These are phyloP conservation scores for Populus pruinosa DNA, from an alignment of 345 rosid genomes.

Conservation along the genomic window DNA sequence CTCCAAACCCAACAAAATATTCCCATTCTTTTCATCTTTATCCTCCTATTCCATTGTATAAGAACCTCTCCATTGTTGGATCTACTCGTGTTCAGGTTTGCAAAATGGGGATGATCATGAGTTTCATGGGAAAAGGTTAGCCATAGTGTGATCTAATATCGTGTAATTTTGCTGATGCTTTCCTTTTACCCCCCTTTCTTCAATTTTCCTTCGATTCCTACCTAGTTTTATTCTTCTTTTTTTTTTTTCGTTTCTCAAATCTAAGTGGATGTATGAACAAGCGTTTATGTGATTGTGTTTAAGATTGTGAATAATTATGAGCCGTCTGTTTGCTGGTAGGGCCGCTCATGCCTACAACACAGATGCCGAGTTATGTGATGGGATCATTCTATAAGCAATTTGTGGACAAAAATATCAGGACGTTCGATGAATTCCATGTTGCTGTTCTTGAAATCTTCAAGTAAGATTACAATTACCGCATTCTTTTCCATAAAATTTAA, in stretches of 20 bases:
- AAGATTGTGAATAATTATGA: background rate
- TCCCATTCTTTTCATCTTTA: background rate
- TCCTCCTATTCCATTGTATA: background rate
- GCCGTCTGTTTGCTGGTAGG: conserved; percentile 28
- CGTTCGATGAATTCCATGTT: conserved; percentile 60
- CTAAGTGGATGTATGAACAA: background rate
- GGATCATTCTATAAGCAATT: conserved; percentile 65
- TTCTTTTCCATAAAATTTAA: too few relatives aligned
- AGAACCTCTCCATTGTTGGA: background rate
- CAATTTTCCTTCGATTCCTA: background rate
- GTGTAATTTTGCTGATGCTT: background rate
- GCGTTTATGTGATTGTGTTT: background rate
- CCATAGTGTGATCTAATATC: background rate
- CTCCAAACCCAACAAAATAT: background rate
- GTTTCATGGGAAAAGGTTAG: conserved; percentile 60
- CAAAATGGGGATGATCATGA: conserved; percentile 60
- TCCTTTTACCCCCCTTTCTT: background rate
- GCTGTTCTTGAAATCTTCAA: conserved; percentile 74
- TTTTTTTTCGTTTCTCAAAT: background rate
- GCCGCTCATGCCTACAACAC: conserved; percentile 39
- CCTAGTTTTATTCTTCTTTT: background rate
- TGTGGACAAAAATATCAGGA: conserved; percentile 41
- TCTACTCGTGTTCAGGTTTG: background rate
- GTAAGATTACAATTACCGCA: conserved; percentile 31
- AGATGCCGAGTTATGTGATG: conserved; percentile 55